A percentile compares a stretch with the other conserved stretches of the same genome.
These are phyloP conservation scores for Neophaeococcomyces aloes DNA, from an alignment of 2,329 filamentous ascomycete genomes.

Conservation along the genomic window DNA sequence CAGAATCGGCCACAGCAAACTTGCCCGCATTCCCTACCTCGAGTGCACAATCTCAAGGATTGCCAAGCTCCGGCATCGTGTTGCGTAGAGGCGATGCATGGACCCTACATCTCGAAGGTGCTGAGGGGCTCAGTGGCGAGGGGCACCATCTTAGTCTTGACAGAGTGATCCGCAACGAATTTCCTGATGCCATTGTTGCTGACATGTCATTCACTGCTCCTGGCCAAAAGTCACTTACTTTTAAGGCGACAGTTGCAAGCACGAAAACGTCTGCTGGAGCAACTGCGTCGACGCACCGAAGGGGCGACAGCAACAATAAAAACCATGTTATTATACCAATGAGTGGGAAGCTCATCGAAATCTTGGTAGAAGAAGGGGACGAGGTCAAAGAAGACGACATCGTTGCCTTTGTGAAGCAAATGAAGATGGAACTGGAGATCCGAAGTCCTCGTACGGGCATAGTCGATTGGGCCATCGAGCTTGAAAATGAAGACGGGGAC, in stretches of 20 bases:
- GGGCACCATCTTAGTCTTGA: slow-evolving; percentile 45
- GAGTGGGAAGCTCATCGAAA: slow-evolving; percentile 49
- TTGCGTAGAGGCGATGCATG: slow-evolving; percentile 52
- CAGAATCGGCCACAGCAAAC: slow-evolving; percentile 13
- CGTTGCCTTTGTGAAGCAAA: slow-evolving; percentile 52
- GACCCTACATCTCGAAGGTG: slow-evolving; percentile 40
- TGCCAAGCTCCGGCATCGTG: slow-evolving; percentile 30
- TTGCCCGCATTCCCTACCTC: slow-evolving; percentile 24
- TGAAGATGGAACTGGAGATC: slow-evolving; percentile 62
- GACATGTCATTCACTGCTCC: slow-evolving; percentile 41
- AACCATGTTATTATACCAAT: slow-evolving; percentile 48
- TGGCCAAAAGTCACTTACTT: slow-evolving; percentile 27
- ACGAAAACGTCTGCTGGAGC: slow-evolving; percentile 34
- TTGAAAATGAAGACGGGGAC: slow-evolving; percentile 41
- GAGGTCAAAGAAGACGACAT: slow-evolving; percentile 40
- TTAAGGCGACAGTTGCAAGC: slow-evolving; percentile 36
- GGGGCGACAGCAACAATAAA: slow-evolving; percentile 41
- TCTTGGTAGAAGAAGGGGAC: slow-evolving; percentile 46
- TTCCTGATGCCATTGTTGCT: slow-evolving; percentile 45
- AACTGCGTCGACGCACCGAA: slow-evolving; percentile 33
- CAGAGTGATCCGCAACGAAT: slow-evolving; percentile 49
- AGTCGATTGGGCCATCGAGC: slow-evolving; percentile 43
- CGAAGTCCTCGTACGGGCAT: slow-evolving; percentile 39
- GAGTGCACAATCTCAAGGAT: slow-evolving; percentile 12
- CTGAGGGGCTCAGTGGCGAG: slow-evolving; percentile 21